phyloP scores from a whole-genome alignment of 495 filamentous ascomycete genomes.

The Tirmania nivea region DNA sequence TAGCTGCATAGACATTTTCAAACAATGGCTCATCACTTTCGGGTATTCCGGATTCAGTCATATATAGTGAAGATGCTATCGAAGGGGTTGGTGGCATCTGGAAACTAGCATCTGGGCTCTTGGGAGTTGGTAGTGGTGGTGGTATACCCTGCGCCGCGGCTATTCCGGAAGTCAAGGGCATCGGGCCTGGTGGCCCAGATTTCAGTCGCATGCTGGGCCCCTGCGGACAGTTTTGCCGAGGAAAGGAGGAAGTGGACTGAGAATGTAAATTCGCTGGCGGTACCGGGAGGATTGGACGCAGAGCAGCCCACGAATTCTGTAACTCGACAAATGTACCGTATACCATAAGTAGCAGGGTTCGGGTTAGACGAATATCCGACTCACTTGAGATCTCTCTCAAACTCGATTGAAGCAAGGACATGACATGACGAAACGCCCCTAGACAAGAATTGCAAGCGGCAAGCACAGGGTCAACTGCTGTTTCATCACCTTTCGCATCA shows the following conservation, averaged over 20 bases:
- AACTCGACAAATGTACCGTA: slow-evolving; percentile 65
- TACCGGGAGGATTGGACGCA: slow-evolving; percentile 11
- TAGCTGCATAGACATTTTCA: slow-evolving; percentile 17
- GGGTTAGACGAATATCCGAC: slow-evolving; percentile 55
- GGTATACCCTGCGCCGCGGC: not conserved
- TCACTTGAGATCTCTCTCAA: slow-evolving; percentile 49
- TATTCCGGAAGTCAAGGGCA: not conserved
- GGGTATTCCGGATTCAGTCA: slow-evolving; percentile 1
- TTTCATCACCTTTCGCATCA: slow-evolving; percentile 17
- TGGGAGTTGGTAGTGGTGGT: slow-evolving; percentile 8
- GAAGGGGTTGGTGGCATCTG: slow-evolving; percentile 8
- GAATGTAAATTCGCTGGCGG: not conserved
- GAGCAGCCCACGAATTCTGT: slow-evolving; percentile 19
- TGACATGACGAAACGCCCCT: slow-evolving; percentile 53
- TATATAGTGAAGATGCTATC: not conserved
- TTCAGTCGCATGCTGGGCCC: slow-evolving; percentile 6
- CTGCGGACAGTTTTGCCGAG: slow-evolving; percentile 1
- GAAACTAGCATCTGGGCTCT: slow-evolving; percentile 9
- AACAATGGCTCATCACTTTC: slow-evolving; percentile 11
- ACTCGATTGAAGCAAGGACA: slow-evolving; percentile 43
- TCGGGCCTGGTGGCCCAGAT: slow-evolving; percentile 6
- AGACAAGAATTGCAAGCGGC: slow-evolving; percentile 48
- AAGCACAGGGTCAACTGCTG: slow-evolving; percentile 34
- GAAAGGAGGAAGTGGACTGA: not conserved
- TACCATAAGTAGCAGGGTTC: slow-evolving; percentile 56